Evolutionary conservation across 352 stramenopile genomes (phyloP), one percentile per base, ranked within the genome.

Genomic region (Pythium aphanidermatum): DNA sequence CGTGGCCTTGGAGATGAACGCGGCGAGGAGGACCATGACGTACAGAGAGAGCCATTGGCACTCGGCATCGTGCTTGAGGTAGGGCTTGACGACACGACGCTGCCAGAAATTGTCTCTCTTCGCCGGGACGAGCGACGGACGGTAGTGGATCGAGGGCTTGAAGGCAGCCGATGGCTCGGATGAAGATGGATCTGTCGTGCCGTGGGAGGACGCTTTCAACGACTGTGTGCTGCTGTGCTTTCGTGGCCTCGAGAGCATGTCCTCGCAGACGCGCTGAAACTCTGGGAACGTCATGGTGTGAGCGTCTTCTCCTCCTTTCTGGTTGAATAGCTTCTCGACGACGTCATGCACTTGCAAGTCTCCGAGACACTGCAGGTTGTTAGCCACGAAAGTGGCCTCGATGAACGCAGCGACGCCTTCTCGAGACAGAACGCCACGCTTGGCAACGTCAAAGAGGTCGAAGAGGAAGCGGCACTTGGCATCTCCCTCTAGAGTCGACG

Each of bases 381-480:
- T 74, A 17, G 62, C 51, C 2, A 68, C 47, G 26, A 86, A 76
- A 1, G 65, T 83, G 7, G 63, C 68, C 27, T 82, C 73, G 2
- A 87, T 47, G 45, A 87, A 87, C n/a, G 63, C 63, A 7, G 54
- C 31, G 13, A 86, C 68, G 9, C 64, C 70, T 5, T 76, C 60
- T 16, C 68, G 64, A 5, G 72, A 68, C 19, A 87, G 40, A 3
- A 79, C 56, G 2, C 71, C 71, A 3, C 38, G 39, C 24, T 62
- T 53, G 30, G 80, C 61, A 11, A 74, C 51, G 42, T 87, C 73
- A 17, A 87, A 83, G 31, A 81, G 60, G 14, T 85, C 73, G 29
- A 85, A 87, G 3, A 87, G 54, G 51, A 83, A 84, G 13, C 75
- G 64, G 39, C 64, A 68, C 37, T 81, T 82, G 17, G 68, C 65